phyloP scores from a whole-genome alignment of 2,329 filamentous ascomycete species.

The Phoma herbarum region DNA sequence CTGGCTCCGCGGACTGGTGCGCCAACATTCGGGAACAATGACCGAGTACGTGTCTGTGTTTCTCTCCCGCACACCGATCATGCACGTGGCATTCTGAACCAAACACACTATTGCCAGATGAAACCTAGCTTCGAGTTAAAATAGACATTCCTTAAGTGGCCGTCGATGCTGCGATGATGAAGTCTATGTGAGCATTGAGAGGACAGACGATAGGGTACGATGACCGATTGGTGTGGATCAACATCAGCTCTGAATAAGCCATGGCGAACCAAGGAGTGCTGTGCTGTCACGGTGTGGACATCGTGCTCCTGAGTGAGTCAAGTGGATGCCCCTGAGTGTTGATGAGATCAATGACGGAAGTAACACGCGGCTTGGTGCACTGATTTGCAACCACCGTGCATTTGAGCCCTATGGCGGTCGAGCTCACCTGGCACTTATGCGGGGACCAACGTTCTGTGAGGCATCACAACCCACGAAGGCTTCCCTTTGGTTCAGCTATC shows the following conservation, averaged over 20 bases:
- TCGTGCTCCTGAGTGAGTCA: not conserved
- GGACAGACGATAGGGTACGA: not conserved
- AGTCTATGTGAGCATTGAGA: not conserved
- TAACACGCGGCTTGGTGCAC: not conserved
- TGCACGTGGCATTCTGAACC: not conserved
- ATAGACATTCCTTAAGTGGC: not conserved
- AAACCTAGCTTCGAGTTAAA: not conserved
- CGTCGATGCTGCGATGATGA: not conserved
- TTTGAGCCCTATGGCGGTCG: not conserved
- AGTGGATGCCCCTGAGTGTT: not conserved
- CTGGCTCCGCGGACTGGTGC: conserved; percentile 4
- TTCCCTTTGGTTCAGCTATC: not conserved
- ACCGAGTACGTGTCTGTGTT: not conserved
- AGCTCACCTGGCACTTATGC: not conserved
- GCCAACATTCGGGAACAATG: conserved; percentile 1
- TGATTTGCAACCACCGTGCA: not conserved
- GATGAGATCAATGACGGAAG: conserved; percentile 6
- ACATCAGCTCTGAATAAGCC: not conserved
- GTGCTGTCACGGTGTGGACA: not conserved
- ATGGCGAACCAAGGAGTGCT: too few relatives aligned
- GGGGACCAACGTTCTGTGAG: not conserved
- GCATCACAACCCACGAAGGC: not conserved
- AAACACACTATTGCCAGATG: not conserved
- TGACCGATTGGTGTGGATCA: not conserved
- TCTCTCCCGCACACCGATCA: conserved; percentile 11